These are phyloP conservation scores for Tremella fuciformis DNA, from an alignment of 768 basidiomycete genomes.

Conservation along the genomic window DNA sequence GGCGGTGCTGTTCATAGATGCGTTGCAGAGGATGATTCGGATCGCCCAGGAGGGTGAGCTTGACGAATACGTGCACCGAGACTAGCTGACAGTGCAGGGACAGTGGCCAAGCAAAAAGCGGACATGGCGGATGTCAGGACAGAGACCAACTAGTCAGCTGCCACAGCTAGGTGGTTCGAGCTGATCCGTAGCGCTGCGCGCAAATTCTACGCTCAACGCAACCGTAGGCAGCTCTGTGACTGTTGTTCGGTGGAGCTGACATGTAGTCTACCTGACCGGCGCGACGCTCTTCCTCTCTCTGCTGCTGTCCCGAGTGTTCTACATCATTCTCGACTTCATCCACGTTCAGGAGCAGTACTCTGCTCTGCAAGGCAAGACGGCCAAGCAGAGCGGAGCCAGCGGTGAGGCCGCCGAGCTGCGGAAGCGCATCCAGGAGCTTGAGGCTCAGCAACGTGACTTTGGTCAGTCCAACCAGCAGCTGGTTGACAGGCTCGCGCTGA, in stretches of 20 bases:
- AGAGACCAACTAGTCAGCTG: constrained; percentile 65
- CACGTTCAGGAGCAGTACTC: constrained; percentile 83
- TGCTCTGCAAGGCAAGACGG: constrained; percentile 63
- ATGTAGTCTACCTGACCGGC: constrained; percentile 67
- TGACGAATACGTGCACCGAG: constrained; percentile 12
- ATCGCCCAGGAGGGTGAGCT: constrained; percentile 51
- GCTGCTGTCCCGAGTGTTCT: constrained; percentile 87
- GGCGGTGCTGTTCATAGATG: constrained; percentile 81
- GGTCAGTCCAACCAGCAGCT: constrained; percentile 54
- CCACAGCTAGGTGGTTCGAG: neutral
- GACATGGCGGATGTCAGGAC: constrained; percentile 64
- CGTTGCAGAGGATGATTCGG: constrained; percentile 84
- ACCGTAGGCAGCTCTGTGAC: constrained; percentile 29
- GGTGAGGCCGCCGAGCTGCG: constrained; percentile 54
- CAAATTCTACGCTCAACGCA: constrained; percentile 68
- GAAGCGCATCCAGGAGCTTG: constrained; percentile 66
- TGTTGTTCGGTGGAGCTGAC: constrained; percentile 5
- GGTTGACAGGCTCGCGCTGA: neutral
- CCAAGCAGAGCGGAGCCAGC: constrained; percentile 35
- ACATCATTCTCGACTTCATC: constrained; percentile 85
- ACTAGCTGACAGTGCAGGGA: constrained; percentile 39
- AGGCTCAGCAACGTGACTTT: constrained; percentile 65
- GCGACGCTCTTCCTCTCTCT: constrained; percentile 88
- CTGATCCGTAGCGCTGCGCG: constrained; percentile 64
- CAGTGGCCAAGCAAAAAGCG: constrained; percentile 62